Base-by-base conservation (phyloP, 768 basidiomycete genomes). In the Wakefieldia striispora region DNA sequence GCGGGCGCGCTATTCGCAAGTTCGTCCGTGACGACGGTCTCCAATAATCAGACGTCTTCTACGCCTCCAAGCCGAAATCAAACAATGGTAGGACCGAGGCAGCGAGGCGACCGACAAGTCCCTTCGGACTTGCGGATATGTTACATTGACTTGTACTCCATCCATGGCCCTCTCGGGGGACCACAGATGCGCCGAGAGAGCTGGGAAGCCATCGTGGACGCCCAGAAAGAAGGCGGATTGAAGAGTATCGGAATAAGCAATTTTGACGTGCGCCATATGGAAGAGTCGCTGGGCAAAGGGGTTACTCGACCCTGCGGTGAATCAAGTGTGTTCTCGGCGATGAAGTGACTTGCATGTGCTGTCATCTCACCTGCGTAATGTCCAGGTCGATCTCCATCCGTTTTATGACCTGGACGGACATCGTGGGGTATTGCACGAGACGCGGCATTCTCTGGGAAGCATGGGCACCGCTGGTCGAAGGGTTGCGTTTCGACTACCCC, bases 331-430 rank as follows among this genome's bases (percentile, higher is more conserved):
- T 56, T 19, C 29, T 26, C 11, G 33, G 26, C 26, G 21, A 43
- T 43, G 19, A 44, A 38, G 35, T 29, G 37, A 16, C 38, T 9
- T n/a, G 42, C 40, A 42, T 31, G 26, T 23, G 43, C 26, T 54
- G 33, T 34, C 39, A 37, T 50, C 50, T 46, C 50, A 37, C 40
- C 23, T 39, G 13, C 47, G 24, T 53, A 42, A 33, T 49, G 39
- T 33, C 51, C 37, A 78, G 75, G 75, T 79, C 46, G 78, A 82
- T 57, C 61, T 80, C 20, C 78, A 89, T 66, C 88, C 85, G 2
- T 90, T n/a, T 86, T 64, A 86, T 85, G 83, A 76, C 79, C 27
- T 75, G 82, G 37, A 71, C 68, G 17, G 79, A 83, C 40, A 79
- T 87, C 40, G 83, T 88, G 24, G 69, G 71, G 6, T 78, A 59